Evolutionary conservation across 2,329 filamentous ascomycete genomes (phyloP).

Genomic region (Colletotrichum costaricense): DNA sequence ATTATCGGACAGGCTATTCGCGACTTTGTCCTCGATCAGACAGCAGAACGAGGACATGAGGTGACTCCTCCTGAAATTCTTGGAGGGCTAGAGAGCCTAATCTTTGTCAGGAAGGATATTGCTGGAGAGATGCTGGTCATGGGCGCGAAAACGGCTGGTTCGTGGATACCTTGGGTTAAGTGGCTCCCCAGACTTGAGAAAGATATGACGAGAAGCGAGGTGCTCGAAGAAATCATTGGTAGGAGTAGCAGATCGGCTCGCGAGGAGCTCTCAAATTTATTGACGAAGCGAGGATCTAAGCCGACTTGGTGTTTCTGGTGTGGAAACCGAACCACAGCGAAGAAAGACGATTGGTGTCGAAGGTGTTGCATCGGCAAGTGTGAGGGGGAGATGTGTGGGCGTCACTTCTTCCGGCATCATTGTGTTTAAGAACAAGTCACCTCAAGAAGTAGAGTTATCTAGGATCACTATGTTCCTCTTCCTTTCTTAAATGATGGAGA

Average conservation of each 20-base stretch:
- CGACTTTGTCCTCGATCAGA: slow-evolving; percentile 11
- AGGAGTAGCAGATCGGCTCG: slow-evolving; percentile 5
- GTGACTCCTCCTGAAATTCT: slow-evolving; percentile 8
- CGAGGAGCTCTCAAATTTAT: slow-evolving; percentile 4
- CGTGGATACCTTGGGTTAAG: slow-evolving; percentile 34
- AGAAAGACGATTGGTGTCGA: slow-evolving; percentile 24
- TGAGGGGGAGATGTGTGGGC: slow-evolving; percentile 5
- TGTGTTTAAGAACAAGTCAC: background rate
- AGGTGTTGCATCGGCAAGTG: slow-evolving; percentile 29
- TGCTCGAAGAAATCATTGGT: slow-evolving; percentile 13
- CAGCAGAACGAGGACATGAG: background rate
- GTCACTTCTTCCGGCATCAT: background rate
- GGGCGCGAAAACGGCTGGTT: slow-evolving; percentile 19
- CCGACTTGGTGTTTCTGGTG: slow-evolving; percentile 35
- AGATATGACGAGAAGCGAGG: slow-evolving; percentile 24
- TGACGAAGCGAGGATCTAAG: background rate
- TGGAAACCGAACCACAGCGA: slow-evolving; percentile 9
- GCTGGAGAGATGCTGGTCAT: slow-evolving; percentile 27
- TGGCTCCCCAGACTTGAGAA: slow-evolving; percentile 33
- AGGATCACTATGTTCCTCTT: too few species aligned
- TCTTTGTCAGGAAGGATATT: slow-evolving; percentile 32
- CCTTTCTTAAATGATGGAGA: too few species aligned
- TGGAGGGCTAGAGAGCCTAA: slow-evolving; percentile 19
- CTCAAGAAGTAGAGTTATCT: background rate
- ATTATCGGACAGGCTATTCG: slow-evolving; percentile 17